Evolutionary conservation across 768 basidiomycete genomes (phyloP), one percentile per base, ranked within the genome.

Genomic region (Boletus pseudo-olivaceus): DNA sequence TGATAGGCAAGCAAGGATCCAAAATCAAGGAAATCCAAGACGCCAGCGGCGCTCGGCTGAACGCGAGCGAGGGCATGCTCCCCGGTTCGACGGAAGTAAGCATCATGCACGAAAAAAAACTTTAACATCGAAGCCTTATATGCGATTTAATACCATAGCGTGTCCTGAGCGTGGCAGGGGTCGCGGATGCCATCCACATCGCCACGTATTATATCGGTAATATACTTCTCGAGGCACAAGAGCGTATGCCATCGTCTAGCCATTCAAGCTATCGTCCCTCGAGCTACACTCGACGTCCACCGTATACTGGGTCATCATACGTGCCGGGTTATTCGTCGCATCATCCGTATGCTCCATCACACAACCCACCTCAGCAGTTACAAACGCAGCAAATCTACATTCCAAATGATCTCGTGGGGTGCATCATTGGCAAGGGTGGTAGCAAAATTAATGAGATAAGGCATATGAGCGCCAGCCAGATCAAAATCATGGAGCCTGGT

Each of bases 11-110:
- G 72, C 90, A 88, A 58, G 97, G 97, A 32, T 87, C 88, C 35
- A 99, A 99, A 73, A 99, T 99, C 71, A 98, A 98, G 77, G 97
- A 99, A 75, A 99, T 99, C 60, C 97, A 99, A 69, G 97, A 99
- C 65, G 97, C 97, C 27, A 93, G 90, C 59, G 97, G 97, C 34
- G 97, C 97, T 15, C 78, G 94, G 57, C 75, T 99, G 62, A 98
- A 98, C 67, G 97, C 97, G 20, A 93, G 90, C 65, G 97, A 98
- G 73, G 90, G 93, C 49, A 97, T 98, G 95, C 81, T 99, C 30
- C 96, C 97, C 2, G 97, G 97, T 15, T 97, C 93, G n/a, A 98
- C 96, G 20, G 97, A 99, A 88, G 95, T 96, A 67, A 63, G 78
- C 63, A 46, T 27, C 35, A 34, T 41, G 37, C 33, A 35, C 39